These are phyloP conservation scores for Blastocrithidia nonstop DNA, from an alignment of 208 protist genomes.

Conservation along the genomic window DNA sequence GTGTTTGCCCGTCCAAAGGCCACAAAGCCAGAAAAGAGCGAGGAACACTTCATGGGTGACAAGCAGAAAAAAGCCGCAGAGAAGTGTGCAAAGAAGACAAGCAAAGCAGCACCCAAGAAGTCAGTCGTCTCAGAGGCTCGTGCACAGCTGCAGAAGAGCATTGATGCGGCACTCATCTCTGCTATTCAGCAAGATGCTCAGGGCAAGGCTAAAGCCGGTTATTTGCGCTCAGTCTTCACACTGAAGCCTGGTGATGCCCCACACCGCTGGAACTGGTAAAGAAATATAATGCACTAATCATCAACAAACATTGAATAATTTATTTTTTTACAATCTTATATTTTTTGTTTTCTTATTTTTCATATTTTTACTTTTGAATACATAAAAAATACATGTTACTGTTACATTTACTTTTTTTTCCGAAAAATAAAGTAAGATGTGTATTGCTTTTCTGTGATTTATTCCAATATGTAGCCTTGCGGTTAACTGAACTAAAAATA, in stretches of 20 bases:
- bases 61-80: conserved; percentile 55
- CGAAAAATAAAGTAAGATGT: no score
- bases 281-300: no score
- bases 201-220: conserved; percentile 60
- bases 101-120: conserved; percentile 39
- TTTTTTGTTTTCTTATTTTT: no score
- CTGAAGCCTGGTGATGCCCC: conserved; percentile 65
- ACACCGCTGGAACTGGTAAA: conserved; percentile 81
- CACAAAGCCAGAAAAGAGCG: conserved; percentile 63
- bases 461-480: no score
- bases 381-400: no score
- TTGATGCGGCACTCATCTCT: conserved; percentile 53
- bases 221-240: conserved; percentile 77
- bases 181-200: conserved; percentile 57
- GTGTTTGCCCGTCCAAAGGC: conserved; percentile 52
- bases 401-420: no score
- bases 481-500: no score
- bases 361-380: no score
- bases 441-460: no score
- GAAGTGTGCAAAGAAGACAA: conserved; percentile 53
- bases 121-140: conserved; percentile 44
- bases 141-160: conserved; percentile 59
- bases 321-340: no score
- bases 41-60: conserved; percentile 76
- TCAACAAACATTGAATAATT: no score